Conservation (phyloP, 78 protist species). For the Capsaspora owczarzaki region DNA sequence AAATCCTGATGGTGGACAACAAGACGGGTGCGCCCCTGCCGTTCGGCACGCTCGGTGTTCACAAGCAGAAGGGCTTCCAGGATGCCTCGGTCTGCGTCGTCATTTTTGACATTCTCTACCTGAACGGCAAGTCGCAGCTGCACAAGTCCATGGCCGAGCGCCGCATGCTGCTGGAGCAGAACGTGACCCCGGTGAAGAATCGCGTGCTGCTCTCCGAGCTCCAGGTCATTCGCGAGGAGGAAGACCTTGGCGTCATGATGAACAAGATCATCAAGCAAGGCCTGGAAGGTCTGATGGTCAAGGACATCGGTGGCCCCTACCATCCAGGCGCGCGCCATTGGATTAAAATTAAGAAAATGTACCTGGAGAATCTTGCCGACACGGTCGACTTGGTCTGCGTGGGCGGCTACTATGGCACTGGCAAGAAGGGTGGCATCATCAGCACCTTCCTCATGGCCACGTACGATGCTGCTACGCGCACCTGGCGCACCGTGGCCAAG, state of each 20-base stretch:
- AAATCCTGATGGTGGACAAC: conserved; percentile 57
- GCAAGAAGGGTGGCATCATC: too few relatives aligned
- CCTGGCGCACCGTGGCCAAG: too few relatives aligned
- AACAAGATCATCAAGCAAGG: conserved; percentile 37
- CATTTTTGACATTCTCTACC: conserved; percentile 71
- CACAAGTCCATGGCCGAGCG: conserved; percentile 46
- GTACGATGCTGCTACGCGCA: too few relatives aligned
- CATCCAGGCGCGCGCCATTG: conserved; percentile 73
- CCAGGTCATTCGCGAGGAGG: not conserved
- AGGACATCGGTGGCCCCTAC: conserved; percentile 49
- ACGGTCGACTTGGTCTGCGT: too few relatives aligned
- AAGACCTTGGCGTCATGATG: conserved; percentile 13
- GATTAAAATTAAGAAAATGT: too few relatives aligned
- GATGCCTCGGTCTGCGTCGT: conserved; percentile 60
- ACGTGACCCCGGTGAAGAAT: conserved; percentile 24
- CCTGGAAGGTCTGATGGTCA: conserved; percentile 78
- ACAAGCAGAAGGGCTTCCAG: conserved; percentile 54
- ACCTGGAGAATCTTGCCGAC: too few relatives aligned
- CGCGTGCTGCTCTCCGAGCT: conserved; percentile 49
- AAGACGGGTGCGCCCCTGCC: conserved; percentile 51
- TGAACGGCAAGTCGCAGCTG: conserved; percentile 59
- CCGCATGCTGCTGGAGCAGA: conserved; percentile 43
- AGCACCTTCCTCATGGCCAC: too few relatives aligned
- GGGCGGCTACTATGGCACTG: too few relatives aligned
- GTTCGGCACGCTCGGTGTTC: conserved; percentile 71